Evolutionary conservation across 2,329 filamentous ascomycete species (phyloP), one percentile per base, ranked within the genome.

Genomic region (Penicillium sp.): DNA sequence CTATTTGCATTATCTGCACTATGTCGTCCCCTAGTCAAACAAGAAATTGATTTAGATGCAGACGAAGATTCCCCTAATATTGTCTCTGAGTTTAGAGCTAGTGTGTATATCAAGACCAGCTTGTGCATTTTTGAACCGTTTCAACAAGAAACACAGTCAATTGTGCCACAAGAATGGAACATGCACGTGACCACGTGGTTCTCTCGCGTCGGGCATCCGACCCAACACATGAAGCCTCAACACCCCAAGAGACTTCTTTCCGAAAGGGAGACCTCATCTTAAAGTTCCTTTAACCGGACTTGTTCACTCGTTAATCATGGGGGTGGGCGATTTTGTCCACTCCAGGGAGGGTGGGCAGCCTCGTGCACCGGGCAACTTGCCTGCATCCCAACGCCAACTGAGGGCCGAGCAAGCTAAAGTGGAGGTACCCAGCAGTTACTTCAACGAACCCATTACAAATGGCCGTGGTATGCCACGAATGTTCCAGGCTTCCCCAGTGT

Each of bases 251-350:
- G 60, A 19, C 49, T 27, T n/a, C 2, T 56, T 56, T 54, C 33
- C 40, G 56, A 56, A 44, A 58, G 46, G 16, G 35, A 50, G 24
- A 36, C 43, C 41, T 24, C 51, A 55, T 55, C 39, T 24, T 40
- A 22, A 39, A 46, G 33, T 43, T 11, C 13, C 5, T 10, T 5
- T 36, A 13, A 16, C 16, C 4, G 18, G 41, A 44, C 19, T 6
- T 5, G n/a, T 19, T 16, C 41, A 46, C 47, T 36, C 50, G 50
- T 37, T 36, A 56, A 72, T 51, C 39, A 78, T 78, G 77, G 75
- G 73, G 37, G 74, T 78, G 54, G 75, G 74, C 56, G 76, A 78
- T 60, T 78, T 76, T 67, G 67, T 78, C 59, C 76, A 76, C 61
- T 71, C 74, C 53, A 76, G 71, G 64, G 71, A 75, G 63, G 69